A percentile compares a stretch with the other conserved stretches of the same genome.
Conservation (phyloP, 768 basidiomycete species). For the Tricholoma matsutake region DNA sequence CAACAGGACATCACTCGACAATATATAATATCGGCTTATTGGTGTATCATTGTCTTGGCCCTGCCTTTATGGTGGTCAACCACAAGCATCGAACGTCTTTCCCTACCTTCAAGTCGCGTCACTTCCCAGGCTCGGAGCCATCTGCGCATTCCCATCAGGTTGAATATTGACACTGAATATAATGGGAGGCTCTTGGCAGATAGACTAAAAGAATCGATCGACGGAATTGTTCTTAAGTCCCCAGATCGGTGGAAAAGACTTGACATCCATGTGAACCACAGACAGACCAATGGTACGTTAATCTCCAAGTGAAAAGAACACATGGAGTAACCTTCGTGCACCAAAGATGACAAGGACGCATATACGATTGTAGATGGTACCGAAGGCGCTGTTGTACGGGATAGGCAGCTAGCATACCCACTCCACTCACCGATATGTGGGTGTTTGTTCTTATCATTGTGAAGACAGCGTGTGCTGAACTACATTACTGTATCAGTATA, state of each 20-base stretch:
- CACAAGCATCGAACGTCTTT: constrained; percentile 83
- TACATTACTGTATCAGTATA: constrained; percentile 10
- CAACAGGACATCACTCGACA: constrained; percentile 50
- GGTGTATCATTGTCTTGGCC: constrained; percentile 70
- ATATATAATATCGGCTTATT: constrained; percentile 71
- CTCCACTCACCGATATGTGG: constrained; percentile 18
- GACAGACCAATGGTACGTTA: constrained; percentile 33
- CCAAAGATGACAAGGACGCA: constrained; percentile 9
- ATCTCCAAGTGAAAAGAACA: neutral
- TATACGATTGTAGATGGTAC: constrained; percentile 22
- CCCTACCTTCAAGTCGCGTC: constrained; percentile 65
- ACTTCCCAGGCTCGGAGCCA: constrained; percentile 43
- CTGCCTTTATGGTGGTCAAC: constrained; percentile 93
- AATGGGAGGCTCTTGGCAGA: constrained; percentile 8
- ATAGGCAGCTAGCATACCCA: constrained; percentile 30
- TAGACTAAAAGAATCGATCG: constrained; percentile 22
- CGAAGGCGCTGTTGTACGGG: constrained; percentile 17
- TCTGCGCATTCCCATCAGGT: constrained; percentile 46
- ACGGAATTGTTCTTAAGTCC: constrained; percentile 20
- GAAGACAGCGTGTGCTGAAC: neutral
- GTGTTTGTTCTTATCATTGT: constrained; percentile 1
- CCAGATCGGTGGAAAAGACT: constrained; percentile 42
- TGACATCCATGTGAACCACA: constrained; percentile 30
- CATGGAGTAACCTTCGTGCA: neutral
- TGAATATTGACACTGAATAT: constrained; percentile 19